A percentile compares a stretch with the other conserved stretches of the same genome.
Evolutionary conservation across 352 stramenopile genomes (phyloP).

Genomic region (Phytopythium kandeliae): DNA sequence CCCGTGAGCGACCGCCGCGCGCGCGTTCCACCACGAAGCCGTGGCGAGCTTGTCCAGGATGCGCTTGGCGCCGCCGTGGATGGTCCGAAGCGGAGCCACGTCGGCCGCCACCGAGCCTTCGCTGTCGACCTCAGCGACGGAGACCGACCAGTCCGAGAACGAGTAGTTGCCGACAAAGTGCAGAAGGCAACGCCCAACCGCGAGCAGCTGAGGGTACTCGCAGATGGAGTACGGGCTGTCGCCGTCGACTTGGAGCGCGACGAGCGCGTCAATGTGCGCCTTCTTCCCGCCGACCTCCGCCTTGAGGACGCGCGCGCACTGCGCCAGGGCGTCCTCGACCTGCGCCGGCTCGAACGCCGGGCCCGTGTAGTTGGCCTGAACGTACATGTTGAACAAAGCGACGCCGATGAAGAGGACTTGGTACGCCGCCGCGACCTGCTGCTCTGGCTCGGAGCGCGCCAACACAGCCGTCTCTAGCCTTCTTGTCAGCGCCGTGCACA

Average conservation of each 20-base stretch:
- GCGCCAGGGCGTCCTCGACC: slow-evolving; percentile 41
- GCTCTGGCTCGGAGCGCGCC: slow-evolving; percentile 16
- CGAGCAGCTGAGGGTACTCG: slow-evolving; percentile 65
- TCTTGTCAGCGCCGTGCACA: slow-evolving; percentile 35
- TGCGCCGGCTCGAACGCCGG: slow-evolving; percentile 53
- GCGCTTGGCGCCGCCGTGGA: slow-evolving; percentile 20
- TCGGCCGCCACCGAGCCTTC: slow-evolving; percentile 42
- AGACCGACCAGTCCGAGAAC: slow-evolving; percentile 60
- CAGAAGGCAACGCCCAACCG: slow-evolving; percentile 57
- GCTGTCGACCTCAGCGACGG: slow-evolving; percentile 30
- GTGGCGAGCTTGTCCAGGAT: slow-evolving; percentile 34
- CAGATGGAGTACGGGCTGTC: slow-evolving; percentile 79
- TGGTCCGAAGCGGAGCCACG: slow-evolving; percentile 4
- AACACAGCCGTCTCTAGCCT: slow-evolving; percentile 40
- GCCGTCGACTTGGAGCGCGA: slow-evolving; percentile 70
- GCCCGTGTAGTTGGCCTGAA: slow-evolving; percentile 80
- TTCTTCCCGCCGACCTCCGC: slow-evolving; percentile 29
- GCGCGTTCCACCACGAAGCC: slow-evolving; percentile 68
- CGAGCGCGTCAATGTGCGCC: slow-evolving; percentile 47
- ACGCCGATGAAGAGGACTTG: slow-evolving; percentile 55
- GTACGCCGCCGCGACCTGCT: slow-evolving; percentile 37
- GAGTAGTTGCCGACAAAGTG: slow-evolving; percentile 54
- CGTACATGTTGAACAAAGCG: slow-evolving; percentile 71
- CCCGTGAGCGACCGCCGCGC: slow-evolving; percentile 65
- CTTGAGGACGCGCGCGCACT: slow-evolving; percentile 25